phyloP scores from a whole-genome alignment of 345 rosid species.

The Lepidium sativum region DNA sequence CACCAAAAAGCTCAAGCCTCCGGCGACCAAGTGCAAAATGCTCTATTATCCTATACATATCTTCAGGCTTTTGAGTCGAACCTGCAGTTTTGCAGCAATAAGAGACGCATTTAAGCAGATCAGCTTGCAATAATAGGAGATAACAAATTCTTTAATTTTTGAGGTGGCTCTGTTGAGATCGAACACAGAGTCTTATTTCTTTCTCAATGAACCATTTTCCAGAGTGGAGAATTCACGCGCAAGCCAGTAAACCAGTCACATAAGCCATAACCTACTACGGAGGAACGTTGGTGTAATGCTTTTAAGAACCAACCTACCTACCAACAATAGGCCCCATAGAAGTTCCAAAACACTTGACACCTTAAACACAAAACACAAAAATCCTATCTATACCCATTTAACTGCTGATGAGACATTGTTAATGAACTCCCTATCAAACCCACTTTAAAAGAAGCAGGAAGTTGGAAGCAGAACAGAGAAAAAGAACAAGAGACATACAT shows the following conservation, averaged over 20 bases:
- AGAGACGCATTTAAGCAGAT: neutral
- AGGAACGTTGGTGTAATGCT: neutral
- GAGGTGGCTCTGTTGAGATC: neutral
- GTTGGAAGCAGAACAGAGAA: neutral
- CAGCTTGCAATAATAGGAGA: neutral
- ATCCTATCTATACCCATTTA: neutral
- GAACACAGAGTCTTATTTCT: neutral
- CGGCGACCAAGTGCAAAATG: conserved; percentile 95
- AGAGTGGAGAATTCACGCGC: neutral
- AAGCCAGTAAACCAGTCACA: neutral
- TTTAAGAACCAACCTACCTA: neutral
- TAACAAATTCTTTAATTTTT: neutral
- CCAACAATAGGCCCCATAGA: neutral
- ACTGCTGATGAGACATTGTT: neutral
- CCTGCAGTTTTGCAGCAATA: conserved; percentile 38
- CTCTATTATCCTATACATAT: conserved; percentile 96
- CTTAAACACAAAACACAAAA: neutral
- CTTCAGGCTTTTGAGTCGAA: conserved; percentile 94
- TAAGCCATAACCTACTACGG: neutral
- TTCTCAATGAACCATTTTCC: neutral
- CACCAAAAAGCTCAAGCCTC: conserved; percentile 97
- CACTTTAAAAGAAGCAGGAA: neutral
- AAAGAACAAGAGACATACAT: neutral
- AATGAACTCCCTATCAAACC: neutral
- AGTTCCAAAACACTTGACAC: neutral